phyloP scores from a whole-genome alignment of 169 alveolate genomes.

The Cryptosporidium felis region DNA sequence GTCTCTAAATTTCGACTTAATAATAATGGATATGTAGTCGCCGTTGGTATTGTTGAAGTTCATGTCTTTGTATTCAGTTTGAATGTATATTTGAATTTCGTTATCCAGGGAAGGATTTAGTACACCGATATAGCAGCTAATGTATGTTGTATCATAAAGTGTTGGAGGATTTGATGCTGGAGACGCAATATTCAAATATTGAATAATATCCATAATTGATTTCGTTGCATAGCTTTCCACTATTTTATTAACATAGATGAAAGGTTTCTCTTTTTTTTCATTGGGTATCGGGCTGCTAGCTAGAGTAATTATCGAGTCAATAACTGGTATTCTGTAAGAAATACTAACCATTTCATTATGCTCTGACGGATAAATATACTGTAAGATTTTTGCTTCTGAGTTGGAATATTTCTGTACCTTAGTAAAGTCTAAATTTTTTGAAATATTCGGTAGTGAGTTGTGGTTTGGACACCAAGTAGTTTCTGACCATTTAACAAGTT shows the following conservation, averaged over 20 bases:
- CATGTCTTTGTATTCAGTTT: conserved; percentile 24
- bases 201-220: conserved; percentile 21
- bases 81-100: conserved; percentile 16
- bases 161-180: conserved; percentile 44
- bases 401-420: conserved; percentile 18
- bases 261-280: neutral
- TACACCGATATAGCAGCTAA: conserved; percentile 14
- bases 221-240: conserved; percentile 20
- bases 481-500: conserved; percentile 37
- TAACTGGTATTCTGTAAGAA: conserved; percentile 6
- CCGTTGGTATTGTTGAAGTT: conserved; percentile 2
- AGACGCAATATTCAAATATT: conserved; percentile 34
- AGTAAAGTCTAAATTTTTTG: conserved; percentile 31
- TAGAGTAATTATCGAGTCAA: neutral
- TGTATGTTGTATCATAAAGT: conserved; percentile 8
- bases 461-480: conserved; percentile 50
- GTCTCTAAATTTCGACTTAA: conserved; percentile 26
- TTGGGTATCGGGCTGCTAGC: neutral
- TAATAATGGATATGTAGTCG: conserved; percentile 9
- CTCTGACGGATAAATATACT: conserved; percentile 52
- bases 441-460: neutral
- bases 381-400: conserved; percentile 21
- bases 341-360: neutral
- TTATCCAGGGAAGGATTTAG: neutral
- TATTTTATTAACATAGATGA: neutral